Evolutionary conservation across 495 filamentous ascomycete species (phyloP).

Genomic region (Aspergillus cavernicola): DNA sequence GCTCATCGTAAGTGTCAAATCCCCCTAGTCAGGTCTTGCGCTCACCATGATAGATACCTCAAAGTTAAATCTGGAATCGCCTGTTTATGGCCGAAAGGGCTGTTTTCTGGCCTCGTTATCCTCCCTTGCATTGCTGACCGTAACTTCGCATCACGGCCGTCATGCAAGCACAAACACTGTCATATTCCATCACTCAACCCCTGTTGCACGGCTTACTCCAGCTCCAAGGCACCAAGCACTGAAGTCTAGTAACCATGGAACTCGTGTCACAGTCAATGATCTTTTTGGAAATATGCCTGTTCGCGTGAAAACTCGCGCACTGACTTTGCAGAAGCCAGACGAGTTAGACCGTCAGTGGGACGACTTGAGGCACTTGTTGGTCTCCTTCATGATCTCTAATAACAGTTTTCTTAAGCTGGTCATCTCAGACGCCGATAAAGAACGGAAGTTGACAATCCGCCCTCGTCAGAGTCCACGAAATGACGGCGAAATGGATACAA

Average conservation of each 20-base stretch:
- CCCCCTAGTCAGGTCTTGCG: not conserved
- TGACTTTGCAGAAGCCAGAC: conserved; percentile 40
- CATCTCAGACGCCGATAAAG: conserved; percentile 28
- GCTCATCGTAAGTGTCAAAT: conserved; percentile 58
- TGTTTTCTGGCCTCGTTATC: conserved; percentile 75
- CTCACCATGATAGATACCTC: conserved; percentile 62
- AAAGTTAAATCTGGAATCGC: conserved; percentile 49
- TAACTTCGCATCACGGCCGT: conserved; percentile 69
- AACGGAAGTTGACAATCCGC: conserved; percentile 30
- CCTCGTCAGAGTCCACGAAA: not conserved
- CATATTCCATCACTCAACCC: conserved; percentile 64
- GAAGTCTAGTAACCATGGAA: conserved; percentile 61
- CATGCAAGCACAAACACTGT: conserved; percentile 66
- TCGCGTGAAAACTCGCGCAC: conserved; percentile 76
- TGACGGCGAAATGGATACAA: conserved; percentile 22
- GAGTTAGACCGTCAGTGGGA: conserved; percentile 71
- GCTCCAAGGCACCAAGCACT: conserved; percentile 60
- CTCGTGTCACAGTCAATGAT: conserved; percentile 74
- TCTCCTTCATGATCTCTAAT: conserved; percentile 63
- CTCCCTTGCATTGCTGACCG: conserved; percentile 69
- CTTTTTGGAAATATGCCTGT: conserved; percentile 96
- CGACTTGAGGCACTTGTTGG: conserved; percentile 52
- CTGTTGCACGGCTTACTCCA: conserved; percentile 64
- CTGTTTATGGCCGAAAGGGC: conserved; percentile 65
- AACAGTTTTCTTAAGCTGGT: conserved; percentile 30